Evolutionary conservation across 305 asterid species (phyloP).

Genomic region (Stenogyne calaminthoides): DNA sequence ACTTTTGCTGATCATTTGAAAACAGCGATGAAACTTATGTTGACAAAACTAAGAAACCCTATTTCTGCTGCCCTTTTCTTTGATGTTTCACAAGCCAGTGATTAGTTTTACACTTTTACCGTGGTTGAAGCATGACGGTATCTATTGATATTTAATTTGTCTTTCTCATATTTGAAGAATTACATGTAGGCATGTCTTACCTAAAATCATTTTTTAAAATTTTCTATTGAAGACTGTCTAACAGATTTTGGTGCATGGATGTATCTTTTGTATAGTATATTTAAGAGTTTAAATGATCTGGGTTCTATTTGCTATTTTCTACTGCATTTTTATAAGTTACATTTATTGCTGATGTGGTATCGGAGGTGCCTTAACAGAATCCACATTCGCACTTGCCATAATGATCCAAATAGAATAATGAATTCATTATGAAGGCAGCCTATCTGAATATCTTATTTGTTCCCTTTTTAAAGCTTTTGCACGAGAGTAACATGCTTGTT

Average conservation of each 20-base stretch:
- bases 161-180: background rate
- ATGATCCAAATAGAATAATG: too few relatives aligned
- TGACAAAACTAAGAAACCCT: background rate
- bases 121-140: background rate
- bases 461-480: too few relatives aligned
- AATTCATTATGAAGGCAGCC: too few relatives aligned
- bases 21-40: background rate
- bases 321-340: background rate
- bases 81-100: slow-evolving; percentile 3
- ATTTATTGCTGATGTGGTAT: too few relatives aligned
- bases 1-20: background rate
- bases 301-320: background rate
- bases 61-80: slow-evolving; percentile 10
- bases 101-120: slow-evolving; percentile 1
- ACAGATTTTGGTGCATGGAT: background rate
- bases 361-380: too few relatives aligned
- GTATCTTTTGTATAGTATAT: background rate
- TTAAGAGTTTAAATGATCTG: background rate
- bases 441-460: too few relatives aligned
- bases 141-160: background rate
- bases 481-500: too few relatives aligned
- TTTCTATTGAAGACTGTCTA: background rate
- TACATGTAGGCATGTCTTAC: background rate
- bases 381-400: too few relatives aligned
- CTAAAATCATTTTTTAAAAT: background rate